Evolutionary conservation across 1,139 yeast species (phyloP), one percentile per base, ranked within the genome.

Genomic region (Waltiozyma sp.): DNA sequence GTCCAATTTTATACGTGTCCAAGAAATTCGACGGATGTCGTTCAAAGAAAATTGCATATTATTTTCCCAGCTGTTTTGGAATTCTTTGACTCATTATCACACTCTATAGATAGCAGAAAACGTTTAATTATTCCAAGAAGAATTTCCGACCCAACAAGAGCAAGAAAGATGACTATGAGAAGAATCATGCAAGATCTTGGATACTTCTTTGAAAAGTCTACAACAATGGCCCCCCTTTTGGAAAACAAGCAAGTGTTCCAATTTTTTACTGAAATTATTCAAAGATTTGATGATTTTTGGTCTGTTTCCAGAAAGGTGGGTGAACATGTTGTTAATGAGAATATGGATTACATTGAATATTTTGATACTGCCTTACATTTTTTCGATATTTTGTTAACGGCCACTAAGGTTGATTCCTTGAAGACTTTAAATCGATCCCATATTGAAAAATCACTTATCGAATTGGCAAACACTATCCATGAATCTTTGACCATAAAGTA

Each of bases 1-100:
- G 67, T 75, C 3, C 93, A 83, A 52, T 61, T 81, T 16, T 77
- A 78, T 56, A 77, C 84, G 0, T 77, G 85, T 50, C 85, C 85
- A 1, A 70, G 73, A 9, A 73, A 77, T 33, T 71, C 77, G 1
- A 60, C 65, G 41, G 57, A 54, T 37, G 60, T 77, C 36, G 56
- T 64, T 4, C 49, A 62, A 2, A 65, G 66, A 0, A 55, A 62
- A 13, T 58, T 75, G 13, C 61, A 67, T 2, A 64, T 66, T 42
- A 60, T 78, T 1, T 49, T 80, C 19, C 70, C 71, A 43, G 74
- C 83, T 1, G 59, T 74, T 5, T 60, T 69, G 7, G 63, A 63
- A n/a, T 49, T 76, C 8, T 69, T 77, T 41, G 71, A 39, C 8
- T 19, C 42, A 16, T 57, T 57, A 28, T 55, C 69, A 31, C 50